Conservation (phyloP, 768 basidiomycete genomes). For the Filobasidium wieringae region DNA sequence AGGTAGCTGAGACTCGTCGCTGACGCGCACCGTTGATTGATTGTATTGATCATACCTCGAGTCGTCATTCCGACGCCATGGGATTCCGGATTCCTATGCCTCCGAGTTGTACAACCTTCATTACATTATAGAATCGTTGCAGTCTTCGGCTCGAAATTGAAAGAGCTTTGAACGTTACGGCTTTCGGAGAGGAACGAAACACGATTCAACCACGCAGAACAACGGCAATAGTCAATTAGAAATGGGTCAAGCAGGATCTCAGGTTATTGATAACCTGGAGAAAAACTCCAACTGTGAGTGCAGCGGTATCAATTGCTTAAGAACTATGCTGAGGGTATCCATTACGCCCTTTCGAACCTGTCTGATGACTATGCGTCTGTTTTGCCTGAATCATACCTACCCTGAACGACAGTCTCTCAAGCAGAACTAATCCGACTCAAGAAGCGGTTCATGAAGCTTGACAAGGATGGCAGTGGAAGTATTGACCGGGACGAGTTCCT, state of each 20-base stretch:
- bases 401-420: conserved; percentile 60
- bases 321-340: too few species aligned
- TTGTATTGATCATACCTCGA: too few species aligned
- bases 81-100: too few species aligned
- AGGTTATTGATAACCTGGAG: conserved; percentile 98
- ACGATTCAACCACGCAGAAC: neutral
- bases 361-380: neutral
- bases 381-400: neutral
- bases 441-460: conserved; percentile 99
- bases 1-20: too few species aligned
- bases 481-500: conserved; percentile 98
- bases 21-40: too few species aligned
- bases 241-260: conserved; percentile 50
- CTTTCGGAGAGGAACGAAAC: too few species aligned
- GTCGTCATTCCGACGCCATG: too few species aligned
- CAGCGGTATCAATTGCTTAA: too few species aligned
- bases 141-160: too few species aligned
- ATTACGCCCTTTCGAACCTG: neutral
- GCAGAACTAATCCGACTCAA: conserved; percentile 87
- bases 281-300: conserved; percentile 89
- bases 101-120: too few species aligned
- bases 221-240: neutral
- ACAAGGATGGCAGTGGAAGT: conserved; percentile 93
- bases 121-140: too few species aligned
- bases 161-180: too few species aligned